Evolutionary conservation across 345 rosid genomes (phyloP).

Genomic region (Rhodomyrtus tomentosa): DNA sequence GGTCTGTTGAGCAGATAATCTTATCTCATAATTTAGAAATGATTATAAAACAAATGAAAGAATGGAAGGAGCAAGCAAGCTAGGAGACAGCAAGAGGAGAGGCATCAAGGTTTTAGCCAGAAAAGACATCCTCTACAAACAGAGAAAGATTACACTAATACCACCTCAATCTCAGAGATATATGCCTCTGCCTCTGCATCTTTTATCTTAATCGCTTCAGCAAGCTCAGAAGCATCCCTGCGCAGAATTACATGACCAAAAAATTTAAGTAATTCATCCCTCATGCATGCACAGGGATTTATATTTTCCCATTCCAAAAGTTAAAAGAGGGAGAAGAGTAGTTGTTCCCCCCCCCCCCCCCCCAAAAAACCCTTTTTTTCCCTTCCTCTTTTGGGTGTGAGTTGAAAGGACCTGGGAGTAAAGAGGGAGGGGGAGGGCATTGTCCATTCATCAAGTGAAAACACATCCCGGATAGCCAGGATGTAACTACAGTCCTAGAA

Average conservation of each 20-base stretch:
- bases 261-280: not conserved
- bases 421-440: not conserved
- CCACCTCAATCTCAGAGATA: conserved; percentile 89
- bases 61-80: not conserved
- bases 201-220: conserved; percentile 74
- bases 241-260: not conserved
- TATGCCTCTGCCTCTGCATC: conserved; percentile 76
- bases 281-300: not conserved
- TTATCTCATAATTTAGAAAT: not conserved
- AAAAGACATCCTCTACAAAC: not conserved
- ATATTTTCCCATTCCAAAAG: not conserved
- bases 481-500: not conserved
- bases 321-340: not conserved
- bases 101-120: not conserved
- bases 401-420: not conserved
- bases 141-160: not conserved
- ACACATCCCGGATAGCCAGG: not conserved
- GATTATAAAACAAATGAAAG: not conserved
- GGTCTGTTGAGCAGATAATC: conserved; percentile 34
- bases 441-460: not conserved
- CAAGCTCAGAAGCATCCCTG: conserved; percentile 75
- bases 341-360: not conserved
- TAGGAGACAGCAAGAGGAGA: not conserved
- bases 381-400: not conserved
- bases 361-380: too few relatives aligned